phyloP scores from a whole-genome alignment of 2,329 filamentous ascomycete genomes.

The Elsinoe australis region DNA sequence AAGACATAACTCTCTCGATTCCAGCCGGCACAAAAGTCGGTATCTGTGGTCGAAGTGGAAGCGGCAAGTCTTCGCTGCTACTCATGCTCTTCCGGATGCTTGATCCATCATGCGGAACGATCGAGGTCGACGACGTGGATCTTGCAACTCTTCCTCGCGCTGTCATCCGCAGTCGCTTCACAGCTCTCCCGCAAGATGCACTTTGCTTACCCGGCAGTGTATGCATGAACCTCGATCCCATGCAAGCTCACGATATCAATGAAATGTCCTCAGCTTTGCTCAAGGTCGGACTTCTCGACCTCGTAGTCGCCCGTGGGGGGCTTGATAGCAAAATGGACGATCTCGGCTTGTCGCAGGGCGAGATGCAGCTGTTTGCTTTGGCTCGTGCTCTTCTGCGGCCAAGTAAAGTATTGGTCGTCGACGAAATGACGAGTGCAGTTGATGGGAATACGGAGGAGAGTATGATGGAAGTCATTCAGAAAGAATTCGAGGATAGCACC shows the following conservation, averaged over 20 bases:
- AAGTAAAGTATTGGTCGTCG: constrained; percentile 36
- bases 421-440: constrained; percentile 23
- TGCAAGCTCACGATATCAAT: constrained; percentile 30
- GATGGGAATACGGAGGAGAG: constrained; percentile 8
- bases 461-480: constrained; percentile 6
- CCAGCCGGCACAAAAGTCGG: constrained; percentile 42
- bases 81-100: constrained; percentile 44
- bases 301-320: constrained; percentile 28
- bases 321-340: constrained; percentile 32
- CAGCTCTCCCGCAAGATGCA: constrained; percentile 46
- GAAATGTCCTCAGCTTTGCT: constrained; percentile 36
- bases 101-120: constrained; percentile 37
- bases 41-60: constrained; percentile 50
- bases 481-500: constrained; percentile 48
- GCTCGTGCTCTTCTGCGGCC: constrained; percentile 39
- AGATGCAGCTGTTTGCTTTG: constrained; percentile 45
- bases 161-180: constrained; percentile 38
- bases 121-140: constrained; percentile 43
- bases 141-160: constrained; percentile 39
- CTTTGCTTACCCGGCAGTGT: constrained; percentile 44
- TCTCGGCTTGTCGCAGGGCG: constrained; percentile 37
- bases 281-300: constrained; percentile 36
- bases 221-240: constrained; percentile 41
- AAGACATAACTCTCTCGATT: constrained; percentile 40
- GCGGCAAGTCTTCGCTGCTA: constrained; percentile 46